Conservation (phyloP, 2,329 filamentous ascomycete species). For the Truncatella angustata region DNA sequence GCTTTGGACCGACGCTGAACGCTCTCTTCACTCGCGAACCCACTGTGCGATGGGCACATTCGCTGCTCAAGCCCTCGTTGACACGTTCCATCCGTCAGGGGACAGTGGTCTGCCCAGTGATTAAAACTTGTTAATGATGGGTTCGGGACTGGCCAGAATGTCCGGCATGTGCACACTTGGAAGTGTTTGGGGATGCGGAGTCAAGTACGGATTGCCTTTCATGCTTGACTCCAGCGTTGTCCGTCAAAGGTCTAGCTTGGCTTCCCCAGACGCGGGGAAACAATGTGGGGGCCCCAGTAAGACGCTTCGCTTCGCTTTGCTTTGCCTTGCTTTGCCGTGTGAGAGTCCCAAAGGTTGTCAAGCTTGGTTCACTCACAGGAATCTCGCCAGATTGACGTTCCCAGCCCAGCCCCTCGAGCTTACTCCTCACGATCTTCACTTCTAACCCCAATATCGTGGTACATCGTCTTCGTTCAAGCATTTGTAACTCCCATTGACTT, state of each 20-base stretch:
- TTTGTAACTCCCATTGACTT: no score
- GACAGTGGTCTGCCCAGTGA: background rate
- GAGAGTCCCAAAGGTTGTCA: background rate
- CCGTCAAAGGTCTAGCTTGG: background rate
- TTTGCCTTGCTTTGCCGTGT: background rate
- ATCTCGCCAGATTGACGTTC: background rate
- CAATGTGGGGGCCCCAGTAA: background rate
- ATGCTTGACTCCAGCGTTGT: background rate
- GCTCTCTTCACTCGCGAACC: no score
- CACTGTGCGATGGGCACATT: no score
- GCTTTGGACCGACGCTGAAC: no score
- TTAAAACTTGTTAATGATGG: background rate
- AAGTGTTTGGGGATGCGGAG: background rate
- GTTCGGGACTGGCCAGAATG: background rate
- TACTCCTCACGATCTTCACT: constrained; percentile 6
- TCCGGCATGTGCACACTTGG: background rate
- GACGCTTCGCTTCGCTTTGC: no score
- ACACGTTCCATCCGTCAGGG: background rate
- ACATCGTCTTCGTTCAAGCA: no score
- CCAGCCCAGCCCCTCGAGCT: background rate
- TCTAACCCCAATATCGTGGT: background rate
- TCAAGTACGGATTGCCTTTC: background rate
- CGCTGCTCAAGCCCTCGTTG: background rate
- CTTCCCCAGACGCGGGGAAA: constrained; percentile 6
- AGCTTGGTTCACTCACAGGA: constrained; percentile 5